Evolutionary conservation across 1,139 yeast genomes (phyloP).

Genomic region (Sugiyamaella paludigena): DNA sequence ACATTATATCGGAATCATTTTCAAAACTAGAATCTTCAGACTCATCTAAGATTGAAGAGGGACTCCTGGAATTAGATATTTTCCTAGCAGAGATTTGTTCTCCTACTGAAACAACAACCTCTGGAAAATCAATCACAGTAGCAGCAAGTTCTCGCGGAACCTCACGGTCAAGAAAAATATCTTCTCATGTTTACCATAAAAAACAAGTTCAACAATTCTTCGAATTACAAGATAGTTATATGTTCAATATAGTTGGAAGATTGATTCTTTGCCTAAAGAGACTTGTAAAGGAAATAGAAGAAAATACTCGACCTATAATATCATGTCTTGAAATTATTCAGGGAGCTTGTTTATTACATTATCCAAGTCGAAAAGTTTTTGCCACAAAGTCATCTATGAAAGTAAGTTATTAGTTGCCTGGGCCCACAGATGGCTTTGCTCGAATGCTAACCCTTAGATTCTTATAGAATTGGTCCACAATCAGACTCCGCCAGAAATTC

Average conservation of each 20-base stretch:
- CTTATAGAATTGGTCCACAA: slow-evolving; percentile 24
- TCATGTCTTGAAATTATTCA: slow-evolving; percentile 50
- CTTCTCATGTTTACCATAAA: slow-evolving; percentile 21
- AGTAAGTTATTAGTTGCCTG: slow-evolving; percentile 16
- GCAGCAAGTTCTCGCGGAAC: slow-evolving; percentile 11
- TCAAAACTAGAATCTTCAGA: slow-evolving; percentile 9
- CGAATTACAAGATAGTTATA: slow-evolving; percentile 51
- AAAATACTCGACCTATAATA: slow-evolving; percentile 20
- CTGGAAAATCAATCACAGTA: background rate
- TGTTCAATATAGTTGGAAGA: slow-evolving; percentile 47
- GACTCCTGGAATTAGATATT: slow-evolving; percentile 4
- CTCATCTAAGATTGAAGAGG: slow-evolving; percentile 2
- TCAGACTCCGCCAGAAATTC: slow-evolving; percentile 30
- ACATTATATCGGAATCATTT: slow-evolving; percentile 5
- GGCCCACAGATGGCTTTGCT: background rate
- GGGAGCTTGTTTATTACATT: slow-evolving; percentile 62
- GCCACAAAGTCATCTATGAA: slow-evolving; percentile 37
- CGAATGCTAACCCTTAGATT: slow-evolving; percentile 15
- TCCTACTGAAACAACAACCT: slow-evolving; percentile 2
- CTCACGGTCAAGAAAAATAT: slow-evolving; percentile 10
- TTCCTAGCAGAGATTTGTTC: slow-evolving; percentile 10
- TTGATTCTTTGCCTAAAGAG: slow-evolving; percentile 36
- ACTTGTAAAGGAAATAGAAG: background rate
- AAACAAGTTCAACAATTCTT: slow-evolving; percentile 44
- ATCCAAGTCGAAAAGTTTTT: slow-evolving; percentile 52